These are phyloP conservation scores for Mariannaea elegans DNA, from an alignment of 2,329 filamentous ascomycete species.

Conservation along the genomic window DNA sequence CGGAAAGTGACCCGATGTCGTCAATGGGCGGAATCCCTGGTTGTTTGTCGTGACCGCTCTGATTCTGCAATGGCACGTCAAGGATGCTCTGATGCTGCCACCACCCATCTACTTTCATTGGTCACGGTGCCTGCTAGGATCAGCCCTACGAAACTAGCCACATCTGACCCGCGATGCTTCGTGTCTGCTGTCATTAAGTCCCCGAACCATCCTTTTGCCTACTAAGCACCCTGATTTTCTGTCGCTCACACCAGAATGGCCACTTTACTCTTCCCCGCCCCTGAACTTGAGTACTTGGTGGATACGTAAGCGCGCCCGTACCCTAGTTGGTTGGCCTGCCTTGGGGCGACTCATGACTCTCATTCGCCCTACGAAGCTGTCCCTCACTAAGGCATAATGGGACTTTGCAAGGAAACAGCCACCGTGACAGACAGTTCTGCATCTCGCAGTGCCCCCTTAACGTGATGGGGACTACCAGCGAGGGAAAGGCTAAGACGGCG, in stretches of 20 bases:
- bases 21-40: not conserved
- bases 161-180: conserved; percentile 22
- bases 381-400: conserved; percentile 35
- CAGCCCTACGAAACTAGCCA: conserved; percentile 43
- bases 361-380: conserved; percentile 31
- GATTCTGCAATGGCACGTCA: not conserved
- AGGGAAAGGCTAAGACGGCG: conserved; percentile 22
- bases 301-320: conserved; percentile 34
- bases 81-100: not conserved
- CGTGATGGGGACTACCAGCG: conserved; percentile 9
- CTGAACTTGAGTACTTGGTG: conserved; percentile 29
- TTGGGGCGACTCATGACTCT: conserved; percentile 19
- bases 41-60: not conserved
- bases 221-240: conserved; percentile 18
- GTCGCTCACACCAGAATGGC: conserved; percentile 17
- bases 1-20: not conserved
- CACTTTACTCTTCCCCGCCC: conserved; percentile 29
- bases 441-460: conserved; percentile 16
- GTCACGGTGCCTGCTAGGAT: conserved; percentile 22
- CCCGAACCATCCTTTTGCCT: conserved; percentile 25
- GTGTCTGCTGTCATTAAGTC: conserved; percentile 33
- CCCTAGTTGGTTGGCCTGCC: conserved; percentile 25
- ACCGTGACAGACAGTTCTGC: conserved; percentile 26
- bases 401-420: conserved; percentile 28
- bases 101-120: not conserved